phyloP scores from a whole-genome alignment of 495 filamentous ascomycete species.

The Aspergillus ostianus region DNA sequence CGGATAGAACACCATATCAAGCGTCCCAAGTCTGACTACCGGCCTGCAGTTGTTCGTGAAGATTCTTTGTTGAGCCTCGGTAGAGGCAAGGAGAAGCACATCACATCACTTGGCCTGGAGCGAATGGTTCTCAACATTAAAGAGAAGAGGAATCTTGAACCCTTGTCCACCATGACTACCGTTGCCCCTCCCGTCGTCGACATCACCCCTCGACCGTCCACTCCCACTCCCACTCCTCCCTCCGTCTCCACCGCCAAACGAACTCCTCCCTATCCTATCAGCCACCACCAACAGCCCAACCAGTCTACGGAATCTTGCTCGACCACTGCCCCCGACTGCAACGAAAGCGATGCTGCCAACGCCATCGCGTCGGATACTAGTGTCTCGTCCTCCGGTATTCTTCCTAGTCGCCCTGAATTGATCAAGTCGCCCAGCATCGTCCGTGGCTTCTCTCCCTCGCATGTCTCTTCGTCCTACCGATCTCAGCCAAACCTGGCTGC shows the following conservation, averaged over 20 bases:
- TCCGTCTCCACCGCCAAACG: constrained; percentile 31
- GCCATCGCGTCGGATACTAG: constrained; percentile 51
- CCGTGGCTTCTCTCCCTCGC: constrained; percentile 81
- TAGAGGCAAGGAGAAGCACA: constrained; percentile 80
- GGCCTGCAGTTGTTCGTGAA: constrained; percentile 45
- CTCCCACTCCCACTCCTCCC: constrained; percentile 43
- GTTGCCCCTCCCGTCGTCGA: constrained; percentile 55
- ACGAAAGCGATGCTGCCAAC: constrained; percentile 43
- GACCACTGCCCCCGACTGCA: constrained; percentile 49
- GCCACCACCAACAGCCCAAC: constrained; percentile 28
- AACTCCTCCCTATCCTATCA: constrained; percentile 18
- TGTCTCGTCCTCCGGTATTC: constrained; percentile 42
- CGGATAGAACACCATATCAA: constrained; percentile 65
- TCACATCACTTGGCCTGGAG: constrained; percentile 80
- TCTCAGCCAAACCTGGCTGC: constrained; percentile 55
- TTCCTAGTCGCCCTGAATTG: constrained; percentile 37
- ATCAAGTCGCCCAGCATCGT: constrained; percentile 73
- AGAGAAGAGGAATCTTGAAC: constrained; percentile 67
- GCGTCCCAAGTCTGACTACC: constrained; percentile 44
- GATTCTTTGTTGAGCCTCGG: constrained; percentile 55
- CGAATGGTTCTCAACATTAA: constrained; percentile 90
- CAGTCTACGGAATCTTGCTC: constrained; percentile 56
- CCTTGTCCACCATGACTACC: constrained; percentile 41
- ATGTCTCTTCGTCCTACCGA: constrained; percentile 70
- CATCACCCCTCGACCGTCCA: constrained; percentile 46